Evolutionary conservation across 1,284 basidiomycete species (phyloP), one percentile per base, ranked within the genome.

Genomic region (Cryptococcus sp.): DNA sequence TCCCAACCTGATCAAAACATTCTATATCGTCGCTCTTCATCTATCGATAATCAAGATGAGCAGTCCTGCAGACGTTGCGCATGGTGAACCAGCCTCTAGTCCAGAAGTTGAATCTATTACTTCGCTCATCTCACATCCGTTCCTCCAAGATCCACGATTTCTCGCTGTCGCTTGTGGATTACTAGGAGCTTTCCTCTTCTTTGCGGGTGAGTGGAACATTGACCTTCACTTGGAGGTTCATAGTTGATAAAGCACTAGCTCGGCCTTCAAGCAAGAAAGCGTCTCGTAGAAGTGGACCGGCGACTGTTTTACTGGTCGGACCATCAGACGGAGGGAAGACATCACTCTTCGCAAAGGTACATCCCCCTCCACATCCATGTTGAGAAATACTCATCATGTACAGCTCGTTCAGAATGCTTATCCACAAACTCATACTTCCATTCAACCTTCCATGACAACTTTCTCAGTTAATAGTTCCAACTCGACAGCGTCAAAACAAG

Each of bases 251-350:
- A 15, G 37, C 15, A 66, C 62, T 63, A 14, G 48, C 58, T 32
- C 55, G 64, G 34, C 58, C 58, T 23, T 46, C 52, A 10, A 57
- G 57, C 34, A 61, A 60, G 41, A 49, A 32, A 37, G 38, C 49
- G 4, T 34, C 56, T 30, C 46, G 62, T 34, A 53, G 65, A 31
- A 60, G 56, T 35, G 71, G 70, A 2, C 60, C 67, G 2, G 62
- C 71, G 1, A 71, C 61, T 2, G 65, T 70, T 0, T 50, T 74
- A 10, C 64, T 76, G 14, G 64, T 73, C 3, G 74, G 74, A 0
- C 71, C 72, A 1, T 62, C 66, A 2, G 74, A 73, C 50, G 58
- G 58, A 32, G 74, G 74, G 43, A 76, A 76, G 64, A 76, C 74
- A 1, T 55, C 71, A 7, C 53, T 76, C 7, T 76, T 76, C 53